Conservation (phyloP, 495 filamentous ascomycete species). For the Penicillium fimorum region DNA sequence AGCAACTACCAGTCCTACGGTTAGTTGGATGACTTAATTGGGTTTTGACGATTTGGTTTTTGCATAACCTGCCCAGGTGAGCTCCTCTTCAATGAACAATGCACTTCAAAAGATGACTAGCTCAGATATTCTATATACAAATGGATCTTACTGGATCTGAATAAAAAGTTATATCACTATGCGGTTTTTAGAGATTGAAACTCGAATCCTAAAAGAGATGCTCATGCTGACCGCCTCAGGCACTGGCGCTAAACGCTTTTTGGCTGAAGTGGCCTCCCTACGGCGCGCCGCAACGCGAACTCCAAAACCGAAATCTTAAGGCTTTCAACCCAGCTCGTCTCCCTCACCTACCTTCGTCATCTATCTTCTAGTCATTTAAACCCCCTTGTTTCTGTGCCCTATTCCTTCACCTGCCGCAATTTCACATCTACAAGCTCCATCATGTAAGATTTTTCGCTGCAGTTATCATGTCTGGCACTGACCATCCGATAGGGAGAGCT, state of each 20-base stretch:
- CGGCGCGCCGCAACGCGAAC: constrained; percentile 40
- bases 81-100: neutral
- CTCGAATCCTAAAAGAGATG: neutral
- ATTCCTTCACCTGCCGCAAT: neutral
- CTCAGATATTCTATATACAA: neutral
- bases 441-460: constrained; percentile 34
- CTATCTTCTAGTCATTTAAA: constrained; percentile 4
- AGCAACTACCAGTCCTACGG: too few relatives aligned
- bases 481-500: constrained; percentile 68
- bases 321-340: constrained; percentile 19
- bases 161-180: neutral
- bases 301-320: constrained; percentile 31
- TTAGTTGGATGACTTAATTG: too few relatives aligned
- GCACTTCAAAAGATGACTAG: neutral
- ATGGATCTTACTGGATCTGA: neutral
- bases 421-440: constrained; percentile 27
- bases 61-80: neutral
- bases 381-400: neutral
- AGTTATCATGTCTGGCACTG: constrained; percentile 20
- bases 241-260: constrained; percentile 22
- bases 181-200: neutral
- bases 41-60: neutral
- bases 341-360: constrained; percentile 4
- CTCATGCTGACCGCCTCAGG: constrained; percentile 16
- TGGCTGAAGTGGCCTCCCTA: constrained; percentile 30